A percentile compares a stretch with the other conserved stretches of the same genome.
Evolutionary conservation across 495 filamentous ascomycete genomes (phyloP).

Genomic region (Xylaria sp.): DNA sequence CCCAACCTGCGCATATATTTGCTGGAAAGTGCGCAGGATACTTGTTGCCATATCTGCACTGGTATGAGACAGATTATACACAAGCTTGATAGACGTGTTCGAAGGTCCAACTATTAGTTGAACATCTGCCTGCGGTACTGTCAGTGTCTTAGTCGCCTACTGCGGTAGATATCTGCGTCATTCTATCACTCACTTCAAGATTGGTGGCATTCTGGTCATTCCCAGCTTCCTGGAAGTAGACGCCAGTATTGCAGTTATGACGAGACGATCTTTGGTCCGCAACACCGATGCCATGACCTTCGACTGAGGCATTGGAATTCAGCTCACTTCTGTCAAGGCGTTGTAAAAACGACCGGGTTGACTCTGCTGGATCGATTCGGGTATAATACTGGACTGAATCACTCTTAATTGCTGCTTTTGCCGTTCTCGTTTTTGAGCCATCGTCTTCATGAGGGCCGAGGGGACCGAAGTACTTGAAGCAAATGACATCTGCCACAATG

Average conservation of each 20-base stretch:
- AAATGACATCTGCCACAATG: constrained; percentile 22
- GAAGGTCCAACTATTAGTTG: constrained; percentile 19
- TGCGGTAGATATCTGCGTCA: neutral
- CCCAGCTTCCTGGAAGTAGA: constrained; percentile 11
- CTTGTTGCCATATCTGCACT: constrained; percentile 18
- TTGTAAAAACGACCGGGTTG: constrained; percentile 19
- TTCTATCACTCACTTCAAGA: constrained; percentile 18
- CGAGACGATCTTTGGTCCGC: constrained; percentile 12
- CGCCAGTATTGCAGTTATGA: constrained; percentile 19
- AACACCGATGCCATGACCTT: constrained; percentile 14
- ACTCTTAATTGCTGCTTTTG: neutral
- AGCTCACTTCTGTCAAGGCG: constrained; percentile 19
- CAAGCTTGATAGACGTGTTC: constrained; percentile 2
- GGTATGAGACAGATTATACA: constrained; percentile 18
- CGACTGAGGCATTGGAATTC: neutral
- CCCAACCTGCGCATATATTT: constrained; percentile 10
- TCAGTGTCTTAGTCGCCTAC: neutral
- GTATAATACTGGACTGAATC: constrained; percentile 16
- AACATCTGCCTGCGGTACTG: constrained; percentile 3
- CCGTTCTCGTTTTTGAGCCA: neutral
- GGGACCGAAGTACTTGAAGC: constrained; percentile 19
- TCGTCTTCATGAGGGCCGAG: neutral
- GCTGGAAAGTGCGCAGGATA: constrained; percentile 21
- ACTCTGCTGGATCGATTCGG: constrained; percentile 11
- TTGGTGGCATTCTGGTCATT: neutral